Base-by-base conservation (phyloP, 805 yeast genomes). In the Starmerella vitae region DNA sequence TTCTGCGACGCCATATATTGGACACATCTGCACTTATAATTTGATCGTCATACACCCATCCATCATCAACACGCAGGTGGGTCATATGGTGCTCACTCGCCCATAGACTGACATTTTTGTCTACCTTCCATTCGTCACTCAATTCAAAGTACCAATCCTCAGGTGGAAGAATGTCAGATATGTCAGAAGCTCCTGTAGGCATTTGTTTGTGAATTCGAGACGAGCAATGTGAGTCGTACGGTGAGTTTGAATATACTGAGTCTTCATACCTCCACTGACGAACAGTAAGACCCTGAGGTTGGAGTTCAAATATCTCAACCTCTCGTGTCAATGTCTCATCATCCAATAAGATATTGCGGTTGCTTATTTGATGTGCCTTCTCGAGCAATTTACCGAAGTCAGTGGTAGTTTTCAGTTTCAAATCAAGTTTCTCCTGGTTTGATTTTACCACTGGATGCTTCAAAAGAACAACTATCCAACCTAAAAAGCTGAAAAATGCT, bases 261-360 rank as follows among this genome's bases (percentile, higher is more conserved):
- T 19, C 13, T 13, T 71, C 71, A 21, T 75, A 70, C 28, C 68
- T 65, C 81, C 88, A 85, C 21, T 66, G 66, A 5, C 67, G 62
- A 0, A 74, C 70, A 2, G 78, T 67, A 20, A 73, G 58, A 28
- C 79, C 79, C 48, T 69, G 78, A 32, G 68, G 65, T 54, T 80
- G 80, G 19, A 85, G 65, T 56, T 85, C 94, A 55, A 67, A 86
- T 1, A 86, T 64, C 52, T 85, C 93, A 6, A 82, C 85, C n/a
- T 61, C 56, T 32, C 72, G 63, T 0, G 61, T 56, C 34, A 74
- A 76, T 0, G 84, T 78, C 0, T 69, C 84, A 53, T 82, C 93
- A 19, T 77, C 68, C n/a, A 81, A 62, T 19, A 54, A 45, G 7
- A 85, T 71, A 18, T 61, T 55, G 37, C 67, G 54, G 28, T 60